Conservation (phyloP, 2,329 filamentous ascomycete genomes). For the Hymenoscyphus albidus region DNA sequence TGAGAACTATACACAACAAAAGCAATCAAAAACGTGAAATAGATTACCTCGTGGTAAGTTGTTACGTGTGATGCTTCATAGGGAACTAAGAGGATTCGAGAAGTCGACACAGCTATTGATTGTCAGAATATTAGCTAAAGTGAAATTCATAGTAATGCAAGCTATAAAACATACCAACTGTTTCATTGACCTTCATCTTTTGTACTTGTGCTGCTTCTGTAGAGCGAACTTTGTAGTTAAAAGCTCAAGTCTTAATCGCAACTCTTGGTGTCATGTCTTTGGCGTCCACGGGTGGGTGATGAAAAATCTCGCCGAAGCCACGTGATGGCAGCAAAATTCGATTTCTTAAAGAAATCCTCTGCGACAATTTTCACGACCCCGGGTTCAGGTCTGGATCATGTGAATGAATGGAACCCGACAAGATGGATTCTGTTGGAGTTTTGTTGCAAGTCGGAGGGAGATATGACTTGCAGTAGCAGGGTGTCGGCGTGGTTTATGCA, state of each 20-base stretch:
- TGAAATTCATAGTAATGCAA: too few species aligned
- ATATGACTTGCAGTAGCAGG: slow-evolving; percentile 8
- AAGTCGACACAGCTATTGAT: slow-evolving; percentile 60
- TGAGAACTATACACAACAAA: neutral
- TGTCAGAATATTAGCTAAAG: neutral
- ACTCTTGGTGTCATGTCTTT: neutral
- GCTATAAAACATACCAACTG: neutral
- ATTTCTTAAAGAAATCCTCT: neutral
- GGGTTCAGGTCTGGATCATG: slow-evolving; percentile 3
- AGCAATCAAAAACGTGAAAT: neutral
- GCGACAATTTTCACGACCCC: neutral
- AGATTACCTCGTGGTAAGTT: slow-evolving; percentile 60
- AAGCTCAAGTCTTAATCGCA: neutral
- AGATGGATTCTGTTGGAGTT: neutral
- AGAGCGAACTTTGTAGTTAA: too few species aligned
- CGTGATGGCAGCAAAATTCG: neutral
- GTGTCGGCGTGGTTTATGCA: slow-evolving; percentile 4
- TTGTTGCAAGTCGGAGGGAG: slow-evolving; percentile 15
- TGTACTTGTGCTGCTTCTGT: neutral
- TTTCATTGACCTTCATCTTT: slow-evolving; percentile 9
- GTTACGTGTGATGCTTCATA: slow-evolving; percentile 79
- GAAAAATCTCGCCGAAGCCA: neutral
- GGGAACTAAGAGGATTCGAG: slow-evolving; percentile 70
- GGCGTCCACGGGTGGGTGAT: neutral
- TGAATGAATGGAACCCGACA: slow-evolving; percentile 6